These are phyloP conservation scores for Ananas comosus DNA, from an alignment of 176 grass and related monocot species.

Conservation along the genomic window DNA sequence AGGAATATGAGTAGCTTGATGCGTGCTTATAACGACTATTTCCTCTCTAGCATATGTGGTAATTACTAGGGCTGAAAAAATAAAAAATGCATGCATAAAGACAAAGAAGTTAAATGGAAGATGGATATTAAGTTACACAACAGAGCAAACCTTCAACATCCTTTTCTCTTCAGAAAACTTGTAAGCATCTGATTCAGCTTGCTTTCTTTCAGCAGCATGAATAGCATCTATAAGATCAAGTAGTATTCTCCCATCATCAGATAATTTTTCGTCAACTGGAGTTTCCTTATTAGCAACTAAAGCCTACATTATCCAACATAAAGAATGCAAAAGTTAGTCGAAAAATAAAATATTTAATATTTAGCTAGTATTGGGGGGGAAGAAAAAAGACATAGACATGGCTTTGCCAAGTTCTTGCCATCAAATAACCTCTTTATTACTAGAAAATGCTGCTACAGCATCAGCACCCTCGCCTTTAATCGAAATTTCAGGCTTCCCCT, in stretches of 20 bases:
- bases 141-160: slow-evolving; percentile 60
- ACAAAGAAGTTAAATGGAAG: slow-evolving; percentile 17
- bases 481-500: slow-evolving; percentile 21
- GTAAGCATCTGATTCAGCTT: slow-evolving; percentile 83
- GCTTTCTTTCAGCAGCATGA: slow-evolving; percentile 82
- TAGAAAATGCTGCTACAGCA: slow-evolving; percentile 1
- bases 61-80: neutral
- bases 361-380: slow-evolving; percentile 6
- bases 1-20: slow-evolving; percentile 1
- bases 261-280: slow-evolving; percentile 19
- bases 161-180: slow-evolving; percentile 96
- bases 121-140: neutral
- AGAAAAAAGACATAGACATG: neutral
- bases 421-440: slow-evolving; percentile 10
- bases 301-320: slow-evolving; percentile 22
- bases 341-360: neutral
- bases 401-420: slow-evolving; percentile 7
- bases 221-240: slow-evolving; percentile 90
- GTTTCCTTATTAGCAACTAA: slow-evolving; percentile 32
- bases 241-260: slow-evolving; percentile 57
- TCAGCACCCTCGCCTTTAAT: slow-evolving; percentile 30
- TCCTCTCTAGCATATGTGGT: neutral
- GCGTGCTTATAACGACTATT: neutral
- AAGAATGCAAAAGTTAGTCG: slow-evolving; percentile 6
- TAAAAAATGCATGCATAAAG: neutral